phyloP scores from a whole-genome alignment of 345 rosid species.

The Syzygium aqueum region DNA sequence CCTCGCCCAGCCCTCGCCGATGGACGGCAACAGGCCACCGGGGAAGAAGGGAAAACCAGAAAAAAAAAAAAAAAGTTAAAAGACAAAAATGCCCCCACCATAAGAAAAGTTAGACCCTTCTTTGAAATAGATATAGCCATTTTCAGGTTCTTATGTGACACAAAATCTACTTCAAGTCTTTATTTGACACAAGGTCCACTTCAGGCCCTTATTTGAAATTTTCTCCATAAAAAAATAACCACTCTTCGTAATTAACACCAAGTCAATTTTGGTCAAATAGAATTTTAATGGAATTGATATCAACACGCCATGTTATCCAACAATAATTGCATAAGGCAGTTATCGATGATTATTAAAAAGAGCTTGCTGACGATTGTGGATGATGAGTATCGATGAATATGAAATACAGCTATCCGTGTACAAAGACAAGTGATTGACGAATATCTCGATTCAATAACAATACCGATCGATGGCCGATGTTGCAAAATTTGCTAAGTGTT shows the following conservation, averaged over 20 bases:
- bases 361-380: accelerated
- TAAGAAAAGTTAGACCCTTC: no score
- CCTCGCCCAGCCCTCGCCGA: no score
- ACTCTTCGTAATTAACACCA: accelerated
- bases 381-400: accelerated
- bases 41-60: no score
- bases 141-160: no score
- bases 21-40: no score
- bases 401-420: background rate
- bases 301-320: accelerated
- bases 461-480: background rate
- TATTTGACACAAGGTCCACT: no score
- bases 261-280: background rate
- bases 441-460: background rate
- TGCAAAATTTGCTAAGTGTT: background rate
- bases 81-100: no score
- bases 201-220: no score
- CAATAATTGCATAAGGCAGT: background rate
- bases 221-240: background rate
- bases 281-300: accelerated
- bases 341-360: background rate
- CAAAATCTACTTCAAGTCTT: no score
- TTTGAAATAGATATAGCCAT: no score
- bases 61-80: no score
- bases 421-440: accelerated